Evolutionary conservation across 2,329 filamentous ascomycete genomes (phyloP).

Genomic region (Mycosphaerelloides madeirae): DNA sequence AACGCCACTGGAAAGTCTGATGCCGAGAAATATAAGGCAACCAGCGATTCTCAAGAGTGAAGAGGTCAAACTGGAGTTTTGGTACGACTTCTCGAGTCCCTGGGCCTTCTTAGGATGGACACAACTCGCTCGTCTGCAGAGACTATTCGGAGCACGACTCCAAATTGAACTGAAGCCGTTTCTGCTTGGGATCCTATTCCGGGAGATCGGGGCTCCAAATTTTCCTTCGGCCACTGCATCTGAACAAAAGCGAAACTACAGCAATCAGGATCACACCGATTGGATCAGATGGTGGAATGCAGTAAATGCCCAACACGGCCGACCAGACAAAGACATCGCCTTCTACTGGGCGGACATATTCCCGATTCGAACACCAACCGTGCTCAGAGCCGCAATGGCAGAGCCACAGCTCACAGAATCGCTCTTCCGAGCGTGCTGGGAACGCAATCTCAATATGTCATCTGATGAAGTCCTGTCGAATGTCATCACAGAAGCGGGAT

Average conservation of each 20-base stretch:
- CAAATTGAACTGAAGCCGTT: slow-evolving; percentile 23
- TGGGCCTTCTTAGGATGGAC: slow-evolving; percentile 23
- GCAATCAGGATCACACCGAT: slow-evolving; percentile 16
- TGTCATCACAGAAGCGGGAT: slow-evolving; percentile 18
- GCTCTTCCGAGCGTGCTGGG: slow-evolving; percentile 22
- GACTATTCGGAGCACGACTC: slow-evolving; percentile 16
- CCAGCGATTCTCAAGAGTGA: slow-evolving; percentile 4
- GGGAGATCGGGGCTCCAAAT: slow-evolving; percentile 23
- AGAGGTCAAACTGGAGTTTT: slow-evolving; percentile 23
- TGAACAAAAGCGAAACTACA: slow-evolving; percentile 20
- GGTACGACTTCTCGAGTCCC: slow-evolving; percentile 21
- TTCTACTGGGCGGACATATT: slow-evolving; percentile 23
- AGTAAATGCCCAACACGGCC: slow-evolving; percentile 18
- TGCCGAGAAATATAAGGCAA: slow-evolving; percentile 6
- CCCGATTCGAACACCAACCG: slow-evolving; percentile 19
- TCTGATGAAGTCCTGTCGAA: slow-evolving; percentile 14
- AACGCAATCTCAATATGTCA: slow-evolving; percentile 23
- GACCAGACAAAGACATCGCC: slow-evolving; percentile 14
- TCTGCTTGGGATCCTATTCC: slow-evolving; percentile 21
- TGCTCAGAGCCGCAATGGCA: slow-evolving; percentile 16
- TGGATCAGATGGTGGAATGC: slow-evolving; percentile 25
- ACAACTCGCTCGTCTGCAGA: slow-evolving; percentile 14
- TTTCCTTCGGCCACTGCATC: slow-evolving; percentile 16
- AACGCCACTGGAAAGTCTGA: slow-evolving; percentile 8
- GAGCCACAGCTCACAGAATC: slow-evolving; percentile 13